Evolutionary conservation across 352 stramenopile genomes (phyloP), one percentile per base, ranked within the genome.

Genomic region (Pythium dissotocum): DNA sequence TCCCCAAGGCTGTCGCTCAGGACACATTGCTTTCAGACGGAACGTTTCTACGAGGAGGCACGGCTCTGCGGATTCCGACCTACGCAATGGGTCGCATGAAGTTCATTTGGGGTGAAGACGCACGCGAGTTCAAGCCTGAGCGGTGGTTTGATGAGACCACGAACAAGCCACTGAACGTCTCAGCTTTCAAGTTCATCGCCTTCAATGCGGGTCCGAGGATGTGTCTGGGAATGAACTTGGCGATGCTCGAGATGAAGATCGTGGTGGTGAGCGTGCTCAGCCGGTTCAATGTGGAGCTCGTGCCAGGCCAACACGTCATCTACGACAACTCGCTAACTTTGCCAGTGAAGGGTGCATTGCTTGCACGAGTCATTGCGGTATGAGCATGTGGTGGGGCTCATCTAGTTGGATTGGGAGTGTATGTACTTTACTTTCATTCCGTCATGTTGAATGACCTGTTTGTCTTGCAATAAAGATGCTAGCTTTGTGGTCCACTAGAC

Each of bases 181-280:
- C 81, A 21, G 77, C 78, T 2, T 90, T 79, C 74, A 78, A 87
- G 70, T 95, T 92, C 57, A 79, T 77, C n/a, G 61, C 82, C 0
- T 93, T 93, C 68, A 76, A 86, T 58, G 82, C 74, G 13, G 85
- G 83, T 7, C 77, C 74, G 33, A 69, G 83, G 30, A 62, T 67
- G 46, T 91, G 85, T 53, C 69, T 89, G 0, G 85, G 83, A 12
- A 82, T 77, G 40, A 72, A 80, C 21, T 56, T 97, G 4, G 88
- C 89, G 7, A 73, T 94, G 72, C 64, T 94, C 6, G 81, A 96
- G 71, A 88, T 94, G 71, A 93, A 95, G 52, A 71, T 92, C 30
- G 73, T 90, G 40, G 64, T 80, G 46, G 74, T 76, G 0, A 79
- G 76, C 30, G 48, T 95, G 26, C 63, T 96, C 28, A 75, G 77